These are phyloP conservation scores for Aspergillus campestris DNA, from an alignment of 495 filamentous ascomycete species.

Conservation along the genomic window DNA sequence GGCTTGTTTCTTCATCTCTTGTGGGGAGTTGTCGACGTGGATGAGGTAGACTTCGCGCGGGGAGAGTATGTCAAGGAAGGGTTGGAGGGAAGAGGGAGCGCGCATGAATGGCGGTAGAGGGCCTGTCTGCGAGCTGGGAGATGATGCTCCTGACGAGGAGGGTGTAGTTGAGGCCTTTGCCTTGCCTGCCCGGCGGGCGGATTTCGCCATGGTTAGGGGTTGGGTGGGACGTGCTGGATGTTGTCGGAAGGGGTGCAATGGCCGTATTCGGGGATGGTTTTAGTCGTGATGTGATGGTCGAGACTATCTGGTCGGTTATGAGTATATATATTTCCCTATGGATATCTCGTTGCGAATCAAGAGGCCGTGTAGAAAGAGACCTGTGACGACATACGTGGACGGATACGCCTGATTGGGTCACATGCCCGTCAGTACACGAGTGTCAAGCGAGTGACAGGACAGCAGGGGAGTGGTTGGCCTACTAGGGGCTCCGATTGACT, in stretches of 20 bases:
- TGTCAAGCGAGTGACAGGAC: no score
- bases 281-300: no score
- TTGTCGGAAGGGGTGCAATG: background rate
- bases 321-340: background rate
- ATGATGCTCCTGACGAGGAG: conserved; percentile 27
- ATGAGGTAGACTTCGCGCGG: conserved; percentile 64
- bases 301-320: background rate
- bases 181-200: conserved; percentile 25
- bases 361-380: conserved; percentile 10
- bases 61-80: conserved; percentile 54
- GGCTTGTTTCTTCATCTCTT: conserved; percentile 61
- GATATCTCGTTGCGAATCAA: background rate
- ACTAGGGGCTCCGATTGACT: no score
- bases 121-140: conserved; percentile 28
- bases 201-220: conserved; percentile 29
- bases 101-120: conserved; percentile 55
- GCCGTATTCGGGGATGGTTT: background rate
- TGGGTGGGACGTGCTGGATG: background rate
- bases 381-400: conserved; percentile 11
- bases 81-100: conserved; percentile 47
- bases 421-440: conserved; percentile 18
- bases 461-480: no score
- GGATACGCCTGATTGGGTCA: conserved; percentile 24
- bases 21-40: conserved; percentile 61
- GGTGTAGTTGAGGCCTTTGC: conserved; percentile 19